These are phyloP conservation scores for Chalciporus piperatus DNA, from an alignment of 768 basidiomycete genomes.

Conservation along the genomic window DNA sequence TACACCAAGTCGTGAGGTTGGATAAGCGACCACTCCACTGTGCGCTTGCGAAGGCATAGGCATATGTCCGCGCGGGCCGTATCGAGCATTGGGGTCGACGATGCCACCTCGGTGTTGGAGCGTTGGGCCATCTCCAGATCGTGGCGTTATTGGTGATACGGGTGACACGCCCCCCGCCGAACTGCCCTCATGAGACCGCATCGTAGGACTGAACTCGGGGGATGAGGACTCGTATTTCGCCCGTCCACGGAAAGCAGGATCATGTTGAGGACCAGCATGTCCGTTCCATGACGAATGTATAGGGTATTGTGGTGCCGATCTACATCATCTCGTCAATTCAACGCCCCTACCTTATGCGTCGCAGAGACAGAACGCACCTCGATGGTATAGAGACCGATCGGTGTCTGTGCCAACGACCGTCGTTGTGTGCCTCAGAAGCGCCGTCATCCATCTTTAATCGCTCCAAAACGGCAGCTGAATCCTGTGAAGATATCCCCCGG, in stretches of 20 bases:
- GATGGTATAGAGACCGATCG: conserved; percentile 44
- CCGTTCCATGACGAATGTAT: conserved; percentile 22
- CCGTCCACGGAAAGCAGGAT: conserved; percentile 10
- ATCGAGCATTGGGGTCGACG: neutral
- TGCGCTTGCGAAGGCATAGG: neutral
- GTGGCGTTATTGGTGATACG: conserved; percentile 50
- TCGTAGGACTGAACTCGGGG: conserved; percentile 21
- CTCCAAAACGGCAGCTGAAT: conserved; percentile 65
- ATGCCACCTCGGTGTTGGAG: conserved; percentile 13
- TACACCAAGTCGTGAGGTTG: neutral
- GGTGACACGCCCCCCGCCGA: conserved; percentile 54
- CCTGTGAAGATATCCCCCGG: conserved; percentile 47
- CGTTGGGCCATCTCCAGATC: conserved; percentile 34
- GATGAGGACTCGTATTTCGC: conserved; percentile 17
- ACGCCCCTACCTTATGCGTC: neutral
- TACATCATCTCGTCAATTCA: conserved; percentile 7
- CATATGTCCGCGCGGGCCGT: neutral
- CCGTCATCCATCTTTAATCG: conserved; percentile 58
- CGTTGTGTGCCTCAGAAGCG: conserved; percentile 19
- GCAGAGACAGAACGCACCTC: conserved; percentile 20
- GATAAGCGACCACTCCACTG: neutral
- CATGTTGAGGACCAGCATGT: conserved; percentile 6
- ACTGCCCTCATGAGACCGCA: conserved; percentile 41
- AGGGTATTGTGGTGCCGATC: conserved; percentile 18
- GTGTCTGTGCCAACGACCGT: conserved; percentile 38